Base-by-base conservation (phyloP, 2,329 filamentous ascomycete species). In the Zelopaecilomyces penicillatus region DNA sequence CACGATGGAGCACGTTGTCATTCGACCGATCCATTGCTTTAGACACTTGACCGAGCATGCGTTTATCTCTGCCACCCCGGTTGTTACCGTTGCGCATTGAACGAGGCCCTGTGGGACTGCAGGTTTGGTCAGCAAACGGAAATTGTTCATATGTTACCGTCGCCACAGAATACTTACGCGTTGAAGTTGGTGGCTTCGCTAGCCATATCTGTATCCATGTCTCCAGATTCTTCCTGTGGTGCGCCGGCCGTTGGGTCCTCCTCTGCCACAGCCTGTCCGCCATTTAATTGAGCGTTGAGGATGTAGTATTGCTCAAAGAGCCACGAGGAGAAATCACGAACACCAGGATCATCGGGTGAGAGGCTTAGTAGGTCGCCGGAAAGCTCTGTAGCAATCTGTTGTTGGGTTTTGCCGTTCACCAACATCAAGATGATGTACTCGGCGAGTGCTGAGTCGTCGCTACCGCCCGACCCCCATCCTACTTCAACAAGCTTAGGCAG, bases 391-490 rank as follows among this genome's bases (percentile, higher is more conserved):
- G 89, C 85, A 53, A 98, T 91, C 62, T 96, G 85, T 41, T 90
- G 82, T 62, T 95, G 84, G 4, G 85, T 89, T 66, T 95, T 96
- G 57, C 90, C 88, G 67, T 96, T 97, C 50, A 87, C 87, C 30
- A 98, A 78, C 91, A 97, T 96, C 51, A 97, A 80, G 47, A 97
- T 85, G 54, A 98, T 93, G 69, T 97, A 98, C 69, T 98, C 93
- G 48, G 89, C 84, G 48, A 98, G 78, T 33, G 88, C 87, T 27
- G 83, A 83, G 64, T 91, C 88, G 55, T 87, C 85, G 45, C 69
- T 68, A 50, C 83, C 85, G 54, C 84, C 84, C 30, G 85, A 82
- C 50, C 82, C 89, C 91, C 93, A 97, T 57, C 90, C 91, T 54
- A 90, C 83, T 67, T 98, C 91, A 47, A 88, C 80, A 46, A 98